Evolutionary conservation across 1,284 basidiomycete species (phyloP), one percentile per base, ranked within the genome.

Genomic region (Neolentinus lepideus): DNA sequence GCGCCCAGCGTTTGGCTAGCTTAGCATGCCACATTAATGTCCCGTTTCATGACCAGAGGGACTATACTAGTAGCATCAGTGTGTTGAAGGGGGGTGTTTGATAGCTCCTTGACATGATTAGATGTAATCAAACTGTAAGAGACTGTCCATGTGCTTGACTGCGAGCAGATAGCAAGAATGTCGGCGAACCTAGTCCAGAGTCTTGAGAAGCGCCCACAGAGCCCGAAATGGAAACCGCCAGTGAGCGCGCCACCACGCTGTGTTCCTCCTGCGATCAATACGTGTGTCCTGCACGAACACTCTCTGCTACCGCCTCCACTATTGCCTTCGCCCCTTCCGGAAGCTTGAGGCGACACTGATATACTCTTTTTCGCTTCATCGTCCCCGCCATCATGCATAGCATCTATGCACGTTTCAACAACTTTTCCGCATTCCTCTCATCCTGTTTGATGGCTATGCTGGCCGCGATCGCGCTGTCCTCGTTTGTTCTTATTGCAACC

Each of bases 381-480:
- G n/a, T n/a, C 12, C 8, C 3, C 12, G 38, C 38, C 38, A 43
- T 6, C 38, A 90, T 90, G 88, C 85, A 90, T 60, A 86, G 75
- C 61, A 69, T 84, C 50, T 79, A 83, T 61, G 74, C 87, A 36
- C 76, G 90, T 58, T 67, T 88, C 63, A 92, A 88, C 71, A 88
- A 87, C 68, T 67, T 83, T 62, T 87, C 85, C 21, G 84, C 86
- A 3, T 75, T 90, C 53, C 75, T 90, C 57, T 90, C 91, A 4
- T 84, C 87, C n/a, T 90, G 88, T 63, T 68, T 88, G 59, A 87
- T 93, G 79, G 79, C 75, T 0, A 75, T 95, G n/a, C 76, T 94
- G 33, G 82, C 75, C 0, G 80, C 84, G 54, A 80, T 94, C 54
- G 82, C 93, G 0, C 66, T 92, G 1, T 85, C 88, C 4, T 83